These are phyloP conservation scores for Blastobotrys raffinosifermentans DNA, from an alignment of 1,139 yeast genomes.

Conservation along the genomic window DNA sequence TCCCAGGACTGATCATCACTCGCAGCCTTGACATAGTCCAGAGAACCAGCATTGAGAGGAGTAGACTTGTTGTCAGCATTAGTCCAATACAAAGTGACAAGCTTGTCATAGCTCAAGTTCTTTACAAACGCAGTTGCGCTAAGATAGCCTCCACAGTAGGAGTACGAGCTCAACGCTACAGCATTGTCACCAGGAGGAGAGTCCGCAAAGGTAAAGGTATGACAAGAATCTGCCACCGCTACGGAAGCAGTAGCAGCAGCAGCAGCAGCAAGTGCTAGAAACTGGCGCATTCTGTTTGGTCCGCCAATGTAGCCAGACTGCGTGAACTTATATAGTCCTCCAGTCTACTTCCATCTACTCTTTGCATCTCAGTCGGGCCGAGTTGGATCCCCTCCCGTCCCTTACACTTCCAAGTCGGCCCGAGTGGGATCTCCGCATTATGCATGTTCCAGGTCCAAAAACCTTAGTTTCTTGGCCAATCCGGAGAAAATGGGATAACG, in stretches of 20 bases:
- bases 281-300: too few species aligned
- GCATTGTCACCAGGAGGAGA: not conserved
- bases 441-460: too few species aligned
- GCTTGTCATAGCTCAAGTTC: not conserved
- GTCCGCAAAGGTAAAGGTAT: not conserved
- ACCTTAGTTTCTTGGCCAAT: too few species aligned
- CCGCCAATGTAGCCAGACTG: too few species aligned
- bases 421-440: too few species aligned
- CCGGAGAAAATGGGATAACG: too few species aligned
- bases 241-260: not conserved
- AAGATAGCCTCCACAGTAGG: constrained; percentile 2
- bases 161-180: not conserved
- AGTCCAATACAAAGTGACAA: not conserved
- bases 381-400: too few species aligned
- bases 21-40: not conserved
- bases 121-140: not conserved
- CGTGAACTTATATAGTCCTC: too few species aligned
- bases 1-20: not conserved
- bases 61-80: constrained; percentile 1
- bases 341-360: too few species aligned
- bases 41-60: not conserved
- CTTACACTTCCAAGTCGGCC: too few species aligned
- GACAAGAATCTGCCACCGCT: not conserved
- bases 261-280: too few species aligned
- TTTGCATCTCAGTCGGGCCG: too few species aligned